Evolutionary conservation across 2,329 filamentous ascomycete species (phyloP).

Genomic region (Fusarium euwallaceae): DNA sequence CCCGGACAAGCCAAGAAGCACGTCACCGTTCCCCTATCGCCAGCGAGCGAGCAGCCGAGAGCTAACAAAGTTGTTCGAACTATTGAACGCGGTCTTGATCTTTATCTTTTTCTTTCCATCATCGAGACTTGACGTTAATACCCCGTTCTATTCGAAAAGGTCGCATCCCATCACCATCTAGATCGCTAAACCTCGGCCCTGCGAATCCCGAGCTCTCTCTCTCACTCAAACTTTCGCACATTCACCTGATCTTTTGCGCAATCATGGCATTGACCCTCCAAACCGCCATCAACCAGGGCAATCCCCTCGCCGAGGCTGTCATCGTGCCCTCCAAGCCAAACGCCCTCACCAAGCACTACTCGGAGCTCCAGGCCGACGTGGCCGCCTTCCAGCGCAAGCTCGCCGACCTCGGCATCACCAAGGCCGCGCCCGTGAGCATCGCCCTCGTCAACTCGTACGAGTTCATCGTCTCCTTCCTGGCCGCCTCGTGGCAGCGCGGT

Average conservation of each 20-base stretch:
- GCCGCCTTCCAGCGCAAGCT: conserved; percentile 81
- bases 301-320: conserved; percentile 67
- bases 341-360: conserved; percentile 77
- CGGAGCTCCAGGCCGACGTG: conserved; percentile 75
- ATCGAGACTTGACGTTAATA: not conserved
- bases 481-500: conserved; percentile 85
- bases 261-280: conserved; percentile 62
- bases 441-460: conserved; percentile 88
- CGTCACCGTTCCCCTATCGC: conserved; percentile 42
- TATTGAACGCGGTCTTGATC: not conserved
- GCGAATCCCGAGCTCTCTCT: not conserved
- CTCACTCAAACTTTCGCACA: not conserved
- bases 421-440: conserved; percentile 81
- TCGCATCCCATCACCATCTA: not conserved
- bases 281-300: conserved; percentile 61
- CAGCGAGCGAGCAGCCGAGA: conserved; percentile 3
- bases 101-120: conserved; percentile 8
- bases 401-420: conserved; percentile 78
- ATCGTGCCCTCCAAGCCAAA: conserved; percentile 77
- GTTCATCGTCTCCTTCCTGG: conserved; percentile 89
- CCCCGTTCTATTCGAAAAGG: not conserved
- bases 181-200: not conserved
- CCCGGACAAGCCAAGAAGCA: conserved; percentile 39
- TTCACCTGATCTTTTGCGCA: conserved; percentile 5
- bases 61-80: conserved; percentile 9